Evolutionary conservation across 306 rosid species (phyloP).

Genomic region (Alnus rubra): DNA sequence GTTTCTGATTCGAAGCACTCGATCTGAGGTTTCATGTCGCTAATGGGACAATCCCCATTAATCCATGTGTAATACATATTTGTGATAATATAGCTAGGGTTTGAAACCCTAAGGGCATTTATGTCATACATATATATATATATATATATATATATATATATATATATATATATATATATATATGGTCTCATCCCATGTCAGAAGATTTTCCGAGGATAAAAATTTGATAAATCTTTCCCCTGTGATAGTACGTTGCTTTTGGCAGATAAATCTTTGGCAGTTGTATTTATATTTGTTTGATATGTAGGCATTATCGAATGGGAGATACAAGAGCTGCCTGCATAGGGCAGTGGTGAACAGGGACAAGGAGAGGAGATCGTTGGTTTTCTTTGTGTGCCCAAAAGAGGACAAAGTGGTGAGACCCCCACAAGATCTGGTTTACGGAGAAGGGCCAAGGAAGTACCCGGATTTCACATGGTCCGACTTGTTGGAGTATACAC

Average conservation of each 20-base stretch:
- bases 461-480: conserved; percentile 72
- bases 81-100: background rate
- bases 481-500: conserved; percentile 50
- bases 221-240: no score
- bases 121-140: no score
- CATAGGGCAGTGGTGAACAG: conserved; percentile 60
- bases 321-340: conserved; percentile 60
- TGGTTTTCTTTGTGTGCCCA: conserved; percentile 55
- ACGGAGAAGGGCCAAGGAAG: conserved; percentile 42
- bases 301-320: conserved; percentile 55
- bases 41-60: background rate
- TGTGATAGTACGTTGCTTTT: no score
- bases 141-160: no score
- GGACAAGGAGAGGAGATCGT: conserved; percentile 44
- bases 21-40: background rate
- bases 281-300: background rate
- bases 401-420: conserved; percentile 52
- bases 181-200: no score
- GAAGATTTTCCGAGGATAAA: no score
- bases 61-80: background rate
- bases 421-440: conserved; percentile 45
- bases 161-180: no score
- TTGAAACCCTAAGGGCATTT: no score
- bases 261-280: no score
- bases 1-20: background rate